A percentile compares a stretch with the other conserved stretches of the same genome.
These are phyloP conservation scores for Tagetes patula DNA, from an alignment of 129 eudicot species.

Conservation along the genomic window DNA sequence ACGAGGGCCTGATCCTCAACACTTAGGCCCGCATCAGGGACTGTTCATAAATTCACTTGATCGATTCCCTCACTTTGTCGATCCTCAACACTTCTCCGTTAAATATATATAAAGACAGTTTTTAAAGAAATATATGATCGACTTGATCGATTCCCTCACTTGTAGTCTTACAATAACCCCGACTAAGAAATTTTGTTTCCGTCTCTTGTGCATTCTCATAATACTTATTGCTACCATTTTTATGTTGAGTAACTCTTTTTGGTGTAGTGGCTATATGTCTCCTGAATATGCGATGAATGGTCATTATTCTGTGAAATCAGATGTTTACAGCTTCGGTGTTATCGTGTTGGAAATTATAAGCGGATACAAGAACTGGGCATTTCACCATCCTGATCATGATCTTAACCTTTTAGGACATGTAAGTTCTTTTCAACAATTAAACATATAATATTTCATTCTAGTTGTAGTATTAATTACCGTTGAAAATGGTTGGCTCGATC, in stretches of 20 bases:
- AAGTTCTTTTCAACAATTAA: constrained; percentile 26
- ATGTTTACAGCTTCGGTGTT: constrained; percentile 66
- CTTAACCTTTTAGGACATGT: constrained; percentile 49
- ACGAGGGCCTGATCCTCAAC: no score
- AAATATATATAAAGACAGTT: no score
- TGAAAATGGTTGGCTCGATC: neutral
- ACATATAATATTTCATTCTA: no score
- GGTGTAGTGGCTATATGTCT: constrained; percentile 67
- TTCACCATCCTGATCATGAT: constrained; percentile 36
- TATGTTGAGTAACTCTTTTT: constrained; percentile 1
- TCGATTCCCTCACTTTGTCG: no score
- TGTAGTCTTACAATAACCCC: no score
- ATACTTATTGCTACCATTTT: neutral
- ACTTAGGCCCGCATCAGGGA: no score
- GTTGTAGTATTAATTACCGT: neutral
- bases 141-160: no score
- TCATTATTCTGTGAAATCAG: constrained; percentile 54
- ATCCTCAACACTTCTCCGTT: no score
- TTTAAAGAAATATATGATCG: no score
- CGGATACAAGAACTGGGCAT: constrained; percentile 48
- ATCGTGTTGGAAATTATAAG: constrained; percentile 51
- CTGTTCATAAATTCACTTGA: no score
- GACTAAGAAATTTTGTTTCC: no score
- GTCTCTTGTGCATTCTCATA: no score
- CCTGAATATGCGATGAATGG: constrained; percentile 65